Percentiles rank a stretch among this genome's conserved stretches.
Evolutionary conservation across 2,329 filamentous ascomycete species (phyloP).

Genomic region (Paraphaeosphaeria minitans): DNA sequence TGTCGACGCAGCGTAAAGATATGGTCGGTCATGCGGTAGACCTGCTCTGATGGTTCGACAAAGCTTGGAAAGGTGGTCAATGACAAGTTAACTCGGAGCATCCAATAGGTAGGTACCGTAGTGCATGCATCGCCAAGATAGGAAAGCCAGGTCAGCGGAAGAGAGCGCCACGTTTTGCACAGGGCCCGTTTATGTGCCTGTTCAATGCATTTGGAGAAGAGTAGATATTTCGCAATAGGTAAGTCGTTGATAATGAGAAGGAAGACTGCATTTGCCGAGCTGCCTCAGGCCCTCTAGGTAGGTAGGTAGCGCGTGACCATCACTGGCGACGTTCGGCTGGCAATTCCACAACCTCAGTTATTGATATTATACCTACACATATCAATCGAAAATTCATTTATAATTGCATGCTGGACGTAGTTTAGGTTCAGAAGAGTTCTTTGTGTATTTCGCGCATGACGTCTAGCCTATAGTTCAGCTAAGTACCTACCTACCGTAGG

Average conservation of each 20-base stretch:
- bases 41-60: not conserved
- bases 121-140: not conserved
- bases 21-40: not conserved
- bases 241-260: not conserved
- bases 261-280: not conserved
- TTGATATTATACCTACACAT: not conserved
- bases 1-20: not conserved
- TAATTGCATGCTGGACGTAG: not conserved
- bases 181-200: not conserved
- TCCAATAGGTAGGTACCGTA: not conserved
- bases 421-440: too few relatives aligned
- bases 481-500: too few relatives aligned
- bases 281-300: not conserved
- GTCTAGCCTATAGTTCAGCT: too few relatives aligned
- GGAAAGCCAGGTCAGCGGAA: not conserved
- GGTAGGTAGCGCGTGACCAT: not conserved
- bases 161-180: not conserved
- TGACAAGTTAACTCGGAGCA: conserved; percentile 5
- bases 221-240: not conserved
- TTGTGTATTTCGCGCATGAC: too few relatives aligned
- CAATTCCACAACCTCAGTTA: not conserved
- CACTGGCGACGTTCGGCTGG: not conserved
- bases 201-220: not conserved
- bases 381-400: not conserved
- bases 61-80: not conserved